phyloP scores from a whole-genome alignment of 202 grass and related monocot species.

The Elaeis oleifera region DNA sequence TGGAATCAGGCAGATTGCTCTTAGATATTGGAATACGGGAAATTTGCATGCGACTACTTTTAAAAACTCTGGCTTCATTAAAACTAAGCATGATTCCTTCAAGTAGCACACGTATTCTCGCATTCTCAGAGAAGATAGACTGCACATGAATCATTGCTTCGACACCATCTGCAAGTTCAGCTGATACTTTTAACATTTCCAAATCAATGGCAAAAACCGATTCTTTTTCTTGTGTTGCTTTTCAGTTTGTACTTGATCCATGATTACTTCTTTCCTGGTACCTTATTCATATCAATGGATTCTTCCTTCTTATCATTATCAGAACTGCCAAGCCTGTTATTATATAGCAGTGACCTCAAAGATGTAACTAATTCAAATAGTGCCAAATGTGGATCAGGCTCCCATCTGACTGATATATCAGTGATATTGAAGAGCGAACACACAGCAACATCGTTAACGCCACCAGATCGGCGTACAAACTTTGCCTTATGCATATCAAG shows the following conservation, averaged over 20 bases:
- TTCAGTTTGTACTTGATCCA: slow-evolving; percentile 44
- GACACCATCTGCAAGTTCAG: slow-evolving; percentile 85
- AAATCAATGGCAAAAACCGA: slow-evolving; percentile 87
- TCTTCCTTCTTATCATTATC: slow-evolving; percentile 58
- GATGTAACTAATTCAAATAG: slow-evolving; percentile 55
- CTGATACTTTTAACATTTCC: slow-evolving; percentile 77
- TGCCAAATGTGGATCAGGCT: slow-evolving; percentile 85
- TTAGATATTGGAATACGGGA: slow-evolving; percentile 82
- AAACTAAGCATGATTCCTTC: slow-evolving; percentile 73
- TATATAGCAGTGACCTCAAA: slow-evolving; percentile 63
- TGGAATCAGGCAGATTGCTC: slow-evolving; percentile 48
- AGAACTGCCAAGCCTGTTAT: slow-evolving; percentile 47
- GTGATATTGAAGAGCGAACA: slow-evolving; percentile 84
- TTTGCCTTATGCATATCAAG: slow-evolving; percentile 87
- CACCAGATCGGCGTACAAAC: slow-evolving; percentile 76
- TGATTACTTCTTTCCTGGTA: slow-evolving; percentile 29
- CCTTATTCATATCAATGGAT: slow-evolving; percentile 35
- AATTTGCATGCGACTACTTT: slow-evolving; percentile 77
- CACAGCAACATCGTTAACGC: slow-evolving; percentile 52
- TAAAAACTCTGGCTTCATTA: slow-evolving; percentile 64
- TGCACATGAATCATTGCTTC: slow-evolving; percentile 71
- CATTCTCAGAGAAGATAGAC: slow-evolving; percentile 98
- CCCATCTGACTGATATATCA: slow-evolving; percentile 58
- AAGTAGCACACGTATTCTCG: slow-evolving; percentile 88
- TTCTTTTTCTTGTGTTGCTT: slow-evolving; percentile 59